phyloP scores from a whole-genome alignment of 2,329 filamentous ascomycete species.

The Aspergillus ustus region DNA sequence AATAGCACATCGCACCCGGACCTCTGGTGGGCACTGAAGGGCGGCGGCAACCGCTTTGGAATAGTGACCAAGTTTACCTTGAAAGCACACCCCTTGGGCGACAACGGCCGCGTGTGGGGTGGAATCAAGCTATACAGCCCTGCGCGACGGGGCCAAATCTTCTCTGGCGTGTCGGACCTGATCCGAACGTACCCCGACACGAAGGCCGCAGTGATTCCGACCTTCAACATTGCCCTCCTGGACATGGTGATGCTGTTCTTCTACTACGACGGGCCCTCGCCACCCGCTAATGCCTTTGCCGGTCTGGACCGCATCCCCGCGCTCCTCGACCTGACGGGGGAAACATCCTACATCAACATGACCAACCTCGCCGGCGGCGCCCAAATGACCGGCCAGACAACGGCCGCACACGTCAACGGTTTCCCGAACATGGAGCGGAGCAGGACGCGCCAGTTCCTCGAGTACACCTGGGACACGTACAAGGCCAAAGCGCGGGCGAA shows the following conservation, averaged over 20 bases:
- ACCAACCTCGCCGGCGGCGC: conserved; percentile 16
- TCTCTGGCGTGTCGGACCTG: background rate
- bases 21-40: conserved; percentile 21
- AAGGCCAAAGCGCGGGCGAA: background rate
- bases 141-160: background rate
- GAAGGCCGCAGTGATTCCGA: background rate
- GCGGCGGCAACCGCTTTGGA: conserved; percentile 19
- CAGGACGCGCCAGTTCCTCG: conserved; percentile 9
- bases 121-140: background rate
- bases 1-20: conserved; percentile 17
- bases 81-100: background rate
- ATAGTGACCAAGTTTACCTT: conserved; percentile 23
- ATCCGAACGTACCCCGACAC: background rate
- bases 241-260: conserved; percentile 18
- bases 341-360: conserved; percentile 12
- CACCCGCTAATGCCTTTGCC: conserved; percentile 11
- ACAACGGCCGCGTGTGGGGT: background rate
- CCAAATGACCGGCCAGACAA: conserved; percentile 17
- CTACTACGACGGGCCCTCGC: conserved; percentile 15
- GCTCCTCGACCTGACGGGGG: conserved; percentile 9
- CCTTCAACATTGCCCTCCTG: background rate
- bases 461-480: conserved; percentile 11
- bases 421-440: conserved; percentile 16
- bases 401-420: conserved; percentile 15
- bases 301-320: conserved; percentile 15